Percentiles rank a stretch among this genome's conserved stretches.
These are phyloP conservation scores for Pelargonium citronellum DNA, from an alignment of 441 rosid genomes.

Conservation along the genomic window DNA sequence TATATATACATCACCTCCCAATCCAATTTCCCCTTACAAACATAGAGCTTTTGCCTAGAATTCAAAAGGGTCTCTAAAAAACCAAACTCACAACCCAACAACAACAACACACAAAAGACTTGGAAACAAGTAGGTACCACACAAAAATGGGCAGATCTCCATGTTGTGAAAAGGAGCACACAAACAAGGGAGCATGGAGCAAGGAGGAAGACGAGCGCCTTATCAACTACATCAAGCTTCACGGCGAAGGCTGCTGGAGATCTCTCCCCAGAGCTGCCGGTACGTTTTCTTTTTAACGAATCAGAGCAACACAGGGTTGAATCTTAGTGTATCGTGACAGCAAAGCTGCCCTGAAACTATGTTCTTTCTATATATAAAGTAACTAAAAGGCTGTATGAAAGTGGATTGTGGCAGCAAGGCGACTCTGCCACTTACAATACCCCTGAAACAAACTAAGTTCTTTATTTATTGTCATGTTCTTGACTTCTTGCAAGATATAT, in stretches of 20 bases:
- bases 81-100: background rate
- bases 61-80: background rate
- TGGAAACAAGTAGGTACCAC: background rate
- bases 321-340: no score
- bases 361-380: no score
- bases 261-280: conserved; percentile 21
- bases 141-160: conserved; percentile 20
- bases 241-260: conserved; percentile 21
- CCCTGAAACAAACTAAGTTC: no score
- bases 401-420: no score
- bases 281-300: background rate
- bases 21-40: background rate
- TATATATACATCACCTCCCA: background rate
- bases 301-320: no score
- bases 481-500: no score
- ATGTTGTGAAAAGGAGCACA: conserved; percentile 23
- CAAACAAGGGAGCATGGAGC: conserved; percentile 24
- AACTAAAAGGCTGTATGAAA: no score
- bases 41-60: background rate
- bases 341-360: no score
- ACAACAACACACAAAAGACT: background rate
- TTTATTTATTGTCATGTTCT: no score
- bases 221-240: conserved; percentile 16
- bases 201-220: conserved; percentile 22
- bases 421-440: no score